phyloP scores from a whole-genome alignment of 495 filamentous ascomycete genomes.

The Evansstolkia leycettana region DNA sequence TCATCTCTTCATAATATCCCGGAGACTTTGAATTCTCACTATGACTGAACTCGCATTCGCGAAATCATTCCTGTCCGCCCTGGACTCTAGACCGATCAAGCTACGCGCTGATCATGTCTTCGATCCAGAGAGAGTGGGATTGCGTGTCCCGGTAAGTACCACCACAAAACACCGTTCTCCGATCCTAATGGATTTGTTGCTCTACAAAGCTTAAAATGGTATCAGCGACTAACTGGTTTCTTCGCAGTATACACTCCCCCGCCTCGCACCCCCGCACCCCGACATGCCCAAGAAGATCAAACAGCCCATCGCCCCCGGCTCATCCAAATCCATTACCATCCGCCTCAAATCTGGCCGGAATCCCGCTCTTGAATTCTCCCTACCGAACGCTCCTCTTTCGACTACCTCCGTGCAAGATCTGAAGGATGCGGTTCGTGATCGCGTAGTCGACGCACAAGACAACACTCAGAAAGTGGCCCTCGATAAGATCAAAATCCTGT shows the following conservation, averaged over 20 bases:
- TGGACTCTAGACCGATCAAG: constrained; percentile 67
- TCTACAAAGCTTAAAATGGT: not conserved
- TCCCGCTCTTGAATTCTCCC: constrained; percentile 46
- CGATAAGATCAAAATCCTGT: constrained; percentile 71
- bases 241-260: constrained; percentile 32
- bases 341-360: constrained; percentile 65
- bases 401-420: constrained; percentile 62
- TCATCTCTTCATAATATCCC: no score
- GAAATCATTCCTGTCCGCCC: constrained; percentile 64
- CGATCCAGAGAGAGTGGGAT: constrained; percentile 61
- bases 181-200: constrained; percentile 1
- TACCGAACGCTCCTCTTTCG: constrained; percentile 44
- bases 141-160: constrained; percentile 55
- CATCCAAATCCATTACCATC: constrained; percentile 41
- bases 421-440: constrained; percentile 46
- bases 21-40: no score
- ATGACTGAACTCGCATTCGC: constrained; percentile 85
- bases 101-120: constrained; percentile 75
- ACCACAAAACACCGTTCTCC: constrained; percentile 2
- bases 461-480: constrained; percentile 20
- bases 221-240: not conserved
- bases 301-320: constrained; percentile 26
- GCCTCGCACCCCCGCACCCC: constrained; percentile 34
- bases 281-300: constrained; percentile 36
- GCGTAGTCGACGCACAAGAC: constrained; percentile 24